A percentile compares a stretch with the other conserved stretches of the same genome.
These are phyloP conservation scores for Neurospora sublineolata DNA, from an alignment of 495 filamentous ascomycete species.

Conservation along the genomic window DNA sequence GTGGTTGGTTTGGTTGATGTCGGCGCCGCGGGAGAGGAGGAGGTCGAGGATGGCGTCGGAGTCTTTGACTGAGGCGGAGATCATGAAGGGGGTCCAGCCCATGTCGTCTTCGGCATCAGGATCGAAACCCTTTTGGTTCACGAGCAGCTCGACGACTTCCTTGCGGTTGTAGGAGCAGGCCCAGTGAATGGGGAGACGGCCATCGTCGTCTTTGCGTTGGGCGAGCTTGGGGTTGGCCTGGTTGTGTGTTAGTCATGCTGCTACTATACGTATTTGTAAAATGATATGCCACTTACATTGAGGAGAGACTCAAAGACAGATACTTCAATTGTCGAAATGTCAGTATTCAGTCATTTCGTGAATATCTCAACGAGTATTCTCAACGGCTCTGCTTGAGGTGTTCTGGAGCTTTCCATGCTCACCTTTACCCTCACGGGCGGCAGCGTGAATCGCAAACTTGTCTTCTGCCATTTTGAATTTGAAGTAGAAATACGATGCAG, in stretches of 20 bases:
- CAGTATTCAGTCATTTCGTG: background rate
- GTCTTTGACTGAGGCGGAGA: conserved; percentile 69
- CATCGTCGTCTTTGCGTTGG: conserved; percentile 68
- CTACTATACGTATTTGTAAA: background rate
- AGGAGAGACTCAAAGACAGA: conserved; percentile 64
- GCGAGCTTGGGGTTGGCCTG: conserved; percentile 75
- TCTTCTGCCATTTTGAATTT: conserved; percentile 13
- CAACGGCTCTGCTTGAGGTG: background rate
- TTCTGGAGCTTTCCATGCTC: conserved; percentile 8
- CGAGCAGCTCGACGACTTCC: conserved; percentile 62
- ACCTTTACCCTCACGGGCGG: conserved; percentile 80
- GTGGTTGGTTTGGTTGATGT: conserved; percentile 48
- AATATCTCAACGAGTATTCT: background rate
- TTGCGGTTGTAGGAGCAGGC: conserved; percentile 72
- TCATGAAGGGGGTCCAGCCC: conserved; percentile 94
- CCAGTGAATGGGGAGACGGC: conserved; percentile 91
- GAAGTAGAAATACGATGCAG: too few relatives aligned
- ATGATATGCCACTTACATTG: conserved; percentile 38
- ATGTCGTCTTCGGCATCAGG: conserved; percentile 82
- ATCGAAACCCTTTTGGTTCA: conserved; percentile 64
- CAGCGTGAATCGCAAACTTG: conserved; percentile 81
- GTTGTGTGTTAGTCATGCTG: conserved; percentile 5
- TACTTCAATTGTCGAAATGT: conserved; percentile 28
- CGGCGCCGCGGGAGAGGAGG: conserved; percentile 68
- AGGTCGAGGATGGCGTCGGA: conserved; percentile 58